Conservation (phyloP, 2,329 filamentous ascomycete genomes). For the Ophiostoma sp. region DNA sequence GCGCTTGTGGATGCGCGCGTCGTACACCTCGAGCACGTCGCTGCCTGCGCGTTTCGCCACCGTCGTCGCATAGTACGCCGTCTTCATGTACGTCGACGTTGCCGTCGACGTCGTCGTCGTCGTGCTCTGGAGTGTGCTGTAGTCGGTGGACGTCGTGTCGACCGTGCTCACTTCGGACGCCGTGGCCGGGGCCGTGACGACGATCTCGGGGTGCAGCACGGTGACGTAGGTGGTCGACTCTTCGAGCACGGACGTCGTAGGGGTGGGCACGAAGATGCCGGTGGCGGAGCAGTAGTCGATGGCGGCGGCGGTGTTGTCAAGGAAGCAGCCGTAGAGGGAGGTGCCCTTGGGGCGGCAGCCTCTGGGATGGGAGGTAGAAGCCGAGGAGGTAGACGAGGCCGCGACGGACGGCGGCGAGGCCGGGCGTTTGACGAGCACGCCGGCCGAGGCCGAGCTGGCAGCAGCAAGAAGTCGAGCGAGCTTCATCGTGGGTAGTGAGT, state of each 20-base stretch:
- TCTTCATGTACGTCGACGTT: neutral
- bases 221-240: neutral
- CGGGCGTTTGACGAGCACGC: conserved; percentile 4
- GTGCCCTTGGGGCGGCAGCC: neutral
- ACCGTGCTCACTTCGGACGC: neutral
- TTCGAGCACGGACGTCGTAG: neutral
- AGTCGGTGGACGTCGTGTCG: neutral
- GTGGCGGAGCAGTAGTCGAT: neutral
- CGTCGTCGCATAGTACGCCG: neutral
- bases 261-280: neutral
- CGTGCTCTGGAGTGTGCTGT: neutral
- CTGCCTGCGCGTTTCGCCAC: neutral
- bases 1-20: neutral
- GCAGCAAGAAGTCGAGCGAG: neutral
- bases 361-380: neutral
- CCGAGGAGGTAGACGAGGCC: neutral
- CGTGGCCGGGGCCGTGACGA: neutral
- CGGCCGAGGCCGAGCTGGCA: neutral
- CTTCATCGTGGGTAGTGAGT: neutral
- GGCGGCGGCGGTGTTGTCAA: neutral
- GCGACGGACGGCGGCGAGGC: neutral
- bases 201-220: neutral
- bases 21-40: neutral
- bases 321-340: neutral
- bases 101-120: neutral